Base-by-base conservation (phyloP, 140 eudicot species). In the Stevia rebaudiana region DNA sequence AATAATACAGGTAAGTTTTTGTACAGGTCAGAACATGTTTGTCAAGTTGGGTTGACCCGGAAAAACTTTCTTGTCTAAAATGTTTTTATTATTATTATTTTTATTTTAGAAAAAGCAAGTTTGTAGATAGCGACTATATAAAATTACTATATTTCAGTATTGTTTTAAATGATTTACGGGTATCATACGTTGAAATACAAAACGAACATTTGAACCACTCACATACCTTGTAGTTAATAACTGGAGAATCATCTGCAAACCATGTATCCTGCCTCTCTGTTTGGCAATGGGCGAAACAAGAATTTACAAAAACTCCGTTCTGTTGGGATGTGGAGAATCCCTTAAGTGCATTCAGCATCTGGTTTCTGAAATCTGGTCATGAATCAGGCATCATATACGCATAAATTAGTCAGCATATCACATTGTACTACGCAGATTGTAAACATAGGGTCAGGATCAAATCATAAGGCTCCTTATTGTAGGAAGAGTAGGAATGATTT, bases 261-360 rank as follows among this genome's bases (percentile, higher is more conserved):
- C 96, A 88, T 11, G 96, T 88, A 50, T 88, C 96, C 65, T 88
- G 96, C 79, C 90, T 85, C 76, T 88, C 96, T 1, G 96, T 77
- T 64, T 88, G 96, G 80, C 96, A 88, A 68, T 88, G 96, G 23
- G 96, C 96, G 35, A 88, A 88, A 65, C 96, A 88, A 5, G 96
- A 88, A 67, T 88, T 88, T 36, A 88, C 44, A 44, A 88, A 85
- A 62, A 85, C 53, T 1, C 94, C 96, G 17, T 80, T 88, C 61
- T 80, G 88, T 42, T 63, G 49, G 9, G 83, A 78, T 11, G 12
- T 31, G 11, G 90, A 69, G 84, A 94, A 94, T 24, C 75, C 81
- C 69, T 76, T 77, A 23, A 88, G 71, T 6, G 86, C 79, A 58
- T 80, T 68, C 73, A 94, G 61, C 99, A 94, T 94, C 60, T 80